Percentiles rank a stretch among this genome's conserved stretches.
Evolutionary conservation across 2,329 filamentous ascomycete genomes (phyloP).

Genomic region (Mycosphaerella sp.): DNA sequence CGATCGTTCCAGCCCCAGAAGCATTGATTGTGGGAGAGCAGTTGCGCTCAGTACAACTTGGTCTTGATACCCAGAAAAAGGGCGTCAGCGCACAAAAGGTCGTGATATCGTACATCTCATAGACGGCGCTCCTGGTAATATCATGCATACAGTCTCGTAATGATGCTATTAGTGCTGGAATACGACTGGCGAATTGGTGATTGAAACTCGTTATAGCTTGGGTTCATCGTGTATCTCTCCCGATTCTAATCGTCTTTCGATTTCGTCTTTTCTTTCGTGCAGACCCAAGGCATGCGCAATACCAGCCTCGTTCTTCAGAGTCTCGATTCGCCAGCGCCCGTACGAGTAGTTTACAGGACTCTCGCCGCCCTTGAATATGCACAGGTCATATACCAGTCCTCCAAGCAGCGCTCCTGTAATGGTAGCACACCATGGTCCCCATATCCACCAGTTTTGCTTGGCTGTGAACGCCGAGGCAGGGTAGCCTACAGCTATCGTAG

Average conservation of each 20-base stretch:
- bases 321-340: slow-evolving; percentile 22
- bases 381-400: slow-evolving; percentile 45
- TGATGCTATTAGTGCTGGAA: neutral
- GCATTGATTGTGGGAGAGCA: slow-evolving; percentile 35
- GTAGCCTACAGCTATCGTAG: slow-evolving; percentile 43
- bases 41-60: slow-evolving; percentile 34
- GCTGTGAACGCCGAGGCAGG: slow-evolving; percentile 31
- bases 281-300: slow-evolving; percentile 19
- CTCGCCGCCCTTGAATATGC: slow-evolving; percentile 46
- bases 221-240: slow-evolving; percentile 12
- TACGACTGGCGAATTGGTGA: neutral
- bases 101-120: slow-evolving; percentile 26
- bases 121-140: neutral
- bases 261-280: slow-evolving; percentile 12
- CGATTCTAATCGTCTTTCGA: slow-evolving; percentile 18
- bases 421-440: slow-evolving; percentile 40
- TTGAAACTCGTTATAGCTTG: slow-evolving; percentile 2
- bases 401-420: slow-evolving; percentile 40
- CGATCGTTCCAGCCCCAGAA: slow-evolving; percentile 30
- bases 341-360: slow-evolving; percentile 47
- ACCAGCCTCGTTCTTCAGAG: slow-evolving; percentile 18
- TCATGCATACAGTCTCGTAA: neutral
- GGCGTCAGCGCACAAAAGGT: slow-evolving; percentile 40
- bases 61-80: slow-evolving; percentile 33
- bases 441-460: slow-evolving; percentile 43